Conservation (phyloP, 306 rosid genomes). For the Herpetospermum pedunculosum region DNA sequence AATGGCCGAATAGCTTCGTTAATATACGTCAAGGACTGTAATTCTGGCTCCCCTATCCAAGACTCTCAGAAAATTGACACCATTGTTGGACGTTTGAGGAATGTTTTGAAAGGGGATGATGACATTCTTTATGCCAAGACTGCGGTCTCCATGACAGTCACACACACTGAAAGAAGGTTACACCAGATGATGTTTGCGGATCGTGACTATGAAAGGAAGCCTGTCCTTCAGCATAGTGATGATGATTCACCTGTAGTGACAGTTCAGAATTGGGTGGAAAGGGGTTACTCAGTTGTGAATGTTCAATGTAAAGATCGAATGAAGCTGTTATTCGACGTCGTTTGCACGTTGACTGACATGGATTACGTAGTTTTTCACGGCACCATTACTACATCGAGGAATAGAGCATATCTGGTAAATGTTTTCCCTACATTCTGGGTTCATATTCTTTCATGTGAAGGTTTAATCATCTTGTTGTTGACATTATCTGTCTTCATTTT, state of each 20-base stretch:
- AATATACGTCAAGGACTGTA: constrained; percentile 49
- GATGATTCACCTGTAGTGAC: constrained; percentile 40
- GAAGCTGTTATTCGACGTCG: constrained; percentile 67
- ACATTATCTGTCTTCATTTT: neutral
- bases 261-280: constrained; percentile 73
- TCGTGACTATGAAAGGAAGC: constrained; percentile 70
- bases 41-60: constrained; percentile 58
- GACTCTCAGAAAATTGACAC: constrained; percentile 50
- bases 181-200: constrained; percentile 94
- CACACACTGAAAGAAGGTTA: constrained; percentile 76
- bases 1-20: constrained; percentile 83
- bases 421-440: neutral
- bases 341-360: constrained; percentile 90
- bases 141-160: constrained; percentile 46
- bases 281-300: constrained; percentile 81
- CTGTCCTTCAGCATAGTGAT: constrained; percentile 30
- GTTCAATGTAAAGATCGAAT: constrained; percentile 82
- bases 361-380: constrained; percentile 90
- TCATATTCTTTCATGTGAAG: neutral
- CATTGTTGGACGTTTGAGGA: constrained; percentile 64
- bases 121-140: constrained; percentile 77
- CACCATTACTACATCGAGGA: constrained; percentile 40
- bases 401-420: constrained; percentile 55
- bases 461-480: neutral
- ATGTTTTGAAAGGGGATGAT: constrained; percentile 73